Base-by-base conservation (phyloP, 441 rosid species). In the Croton setiger region DNA sequence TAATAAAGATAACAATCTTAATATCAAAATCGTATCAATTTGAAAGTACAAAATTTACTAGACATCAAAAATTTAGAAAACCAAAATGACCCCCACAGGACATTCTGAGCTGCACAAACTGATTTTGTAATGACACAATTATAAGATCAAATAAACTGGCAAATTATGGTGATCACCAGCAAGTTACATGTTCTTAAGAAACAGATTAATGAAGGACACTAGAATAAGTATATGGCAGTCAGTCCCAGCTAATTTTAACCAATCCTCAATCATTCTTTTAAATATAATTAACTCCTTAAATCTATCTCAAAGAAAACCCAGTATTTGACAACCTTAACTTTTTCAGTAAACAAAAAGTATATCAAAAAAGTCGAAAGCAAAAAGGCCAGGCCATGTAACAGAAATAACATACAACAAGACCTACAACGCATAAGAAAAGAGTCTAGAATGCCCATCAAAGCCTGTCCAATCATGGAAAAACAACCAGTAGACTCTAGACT, bases 131-230 rank as follows among this genome's bases (percentile, higher is more conserved):
- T 5, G 18, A 41, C 7, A 11, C 14, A 49, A 23, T 27, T 14
- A 39, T 0, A 4, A 35, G 39, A 52, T 31, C 5, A 18, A 53
- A 45, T 11, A 23, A 35, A 41, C 63, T 27, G 0, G 8, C 27
- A 56, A 7, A 61, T 13, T 37, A 51, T 39, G 51, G 52, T 23
- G 37, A 11, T 36, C 67, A 8, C 10, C 21, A 17, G 12, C 27
- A 1, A 14, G 18, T n/a, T 13, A 43, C 2, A 41, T 10, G 27
- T 41, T 54, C 61, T 7, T 7, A 31, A 17, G 31, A 51, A 51
- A 66, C 12, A 5, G 62, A 49, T 63, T 41, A 23, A 70, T 51
- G n/a, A 72, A 58, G 54, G 6, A 8, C 43, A 4, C 43, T 39
- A 5, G 43, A 51, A 11, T 23, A 47, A 39, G 47, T 12, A 41